Evolutionary conservation across 2,329 filamentous ascomycete species (phyloP).

Genomic region (Drechslerella stenobrocha): DNA sequence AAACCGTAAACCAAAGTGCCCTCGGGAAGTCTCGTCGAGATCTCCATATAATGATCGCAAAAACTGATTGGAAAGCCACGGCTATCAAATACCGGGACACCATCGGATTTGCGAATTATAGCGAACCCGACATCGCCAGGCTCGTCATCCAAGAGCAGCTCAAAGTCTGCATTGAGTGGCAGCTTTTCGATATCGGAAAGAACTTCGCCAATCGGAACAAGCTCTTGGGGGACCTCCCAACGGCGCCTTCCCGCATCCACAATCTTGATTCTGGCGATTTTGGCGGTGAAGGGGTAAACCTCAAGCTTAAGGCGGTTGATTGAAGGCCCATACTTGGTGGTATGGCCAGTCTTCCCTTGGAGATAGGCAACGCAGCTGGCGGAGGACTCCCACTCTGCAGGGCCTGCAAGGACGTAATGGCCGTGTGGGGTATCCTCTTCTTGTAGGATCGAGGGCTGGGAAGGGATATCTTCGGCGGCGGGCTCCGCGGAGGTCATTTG

Average conservation of each 20-base stretch:
- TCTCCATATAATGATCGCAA: conserved; percentile 35
- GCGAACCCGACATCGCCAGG: conserved; percentile 13
- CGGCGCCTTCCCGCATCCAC: conserved; percentile 15
- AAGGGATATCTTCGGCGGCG: too few relatives aligned
- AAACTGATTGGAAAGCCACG: conserved; percentile 18
- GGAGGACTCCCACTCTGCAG: background rate
- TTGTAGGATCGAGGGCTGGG: background rate
- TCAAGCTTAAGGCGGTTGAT: conserved; percentile 24
- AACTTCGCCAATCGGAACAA: conserved; percentile 27
- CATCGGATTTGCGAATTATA: conserved; percentile 23
- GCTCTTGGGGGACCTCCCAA: conserved; percentile 24
- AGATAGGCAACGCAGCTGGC: conserved; percentile 1
- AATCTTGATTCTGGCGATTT: conserved; percentile 33
- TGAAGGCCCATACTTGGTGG: conserved; percentile 25
- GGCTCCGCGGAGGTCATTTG: too few relatives aligned
- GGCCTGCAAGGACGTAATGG: conserved; percentile 6
- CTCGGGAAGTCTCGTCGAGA: conserved; percentile 21
- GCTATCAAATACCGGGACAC: conserved; percentile 22
- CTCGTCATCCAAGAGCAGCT: background rate
- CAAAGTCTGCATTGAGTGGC: background rate
- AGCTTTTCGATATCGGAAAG: background rate
- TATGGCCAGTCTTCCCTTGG: conserved; percentile 4
- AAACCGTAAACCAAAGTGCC: conserved; percentile 31
- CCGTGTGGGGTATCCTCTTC: conserved; percentile 9
- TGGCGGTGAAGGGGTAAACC: conserved; percentile 9